Percentiles rank a stretch among this genome's conserved stretches.
phyloP scores from a whole-genome alignment of 805 yeast genomes.

The Suhomyces kilbournensis region DNA sequence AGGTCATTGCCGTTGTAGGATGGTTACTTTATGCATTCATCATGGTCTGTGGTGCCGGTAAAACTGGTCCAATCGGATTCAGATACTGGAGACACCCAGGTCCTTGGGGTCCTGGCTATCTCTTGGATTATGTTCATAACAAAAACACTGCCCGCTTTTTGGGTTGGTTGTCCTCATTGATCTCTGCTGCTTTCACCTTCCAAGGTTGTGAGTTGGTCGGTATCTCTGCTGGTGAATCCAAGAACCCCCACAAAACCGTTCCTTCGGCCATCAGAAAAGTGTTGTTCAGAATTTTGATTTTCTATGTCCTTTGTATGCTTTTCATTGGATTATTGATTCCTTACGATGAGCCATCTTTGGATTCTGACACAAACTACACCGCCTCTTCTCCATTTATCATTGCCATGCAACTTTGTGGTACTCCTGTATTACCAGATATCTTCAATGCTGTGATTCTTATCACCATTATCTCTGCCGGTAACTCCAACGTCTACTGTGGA shows the following conservation, averaged over 20 bases:
- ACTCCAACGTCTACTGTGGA: constrained; percentile 70
- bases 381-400: constrained; percentile 67
- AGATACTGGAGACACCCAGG: constrained; percentile 81
- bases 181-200: constrained; percentile 75
- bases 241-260: constrained; percentile 65
- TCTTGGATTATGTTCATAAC: constrained; percentile 35
- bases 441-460: constrained; percentile 68
- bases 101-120: constrained; percentile 65
- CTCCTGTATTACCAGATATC: constrained; percentile 61
- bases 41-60: constrained; percentile 76
- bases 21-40: constrained; percentile 62
- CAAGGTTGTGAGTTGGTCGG: constrained; percentile 80
- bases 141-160: constrained; percentile 55
- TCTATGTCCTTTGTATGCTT: constrained; percentile 62
- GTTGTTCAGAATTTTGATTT: constrained; percentile 59
- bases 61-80: constrained; percentile 69
- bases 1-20: constrained; percentile 69
- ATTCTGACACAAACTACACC: constrained; percentile 37
- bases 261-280: constrained; percentile 73
- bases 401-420: constrained; percentile 68
- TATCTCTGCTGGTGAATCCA: constrained; percentile 71
- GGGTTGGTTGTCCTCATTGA: constrained; percentile 67
- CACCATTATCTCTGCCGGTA: constrained; percentile 76
- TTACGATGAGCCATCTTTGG: constrained; percentile 55
- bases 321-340: constrained; percentile 73